These are phyloP conservation scores for Aspergillus aculeatinus DNA, from an alignment of 2,329 filamentous ascomycete genomes.

Conservation along the genomic window DNA sequence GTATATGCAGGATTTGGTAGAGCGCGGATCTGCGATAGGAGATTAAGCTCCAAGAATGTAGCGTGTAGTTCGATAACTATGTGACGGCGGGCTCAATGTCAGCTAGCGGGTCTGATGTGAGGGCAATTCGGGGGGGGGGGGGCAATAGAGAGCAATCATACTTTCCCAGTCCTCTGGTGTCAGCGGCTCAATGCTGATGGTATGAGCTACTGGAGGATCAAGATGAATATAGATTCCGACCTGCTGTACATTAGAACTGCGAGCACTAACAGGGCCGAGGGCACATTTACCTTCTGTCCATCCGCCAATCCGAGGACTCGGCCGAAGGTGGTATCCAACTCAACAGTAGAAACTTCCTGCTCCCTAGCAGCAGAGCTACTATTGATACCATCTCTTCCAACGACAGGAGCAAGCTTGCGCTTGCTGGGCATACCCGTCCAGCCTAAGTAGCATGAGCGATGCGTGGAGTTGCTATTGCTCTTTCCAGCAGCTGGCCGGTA, in stretches of 20 bases:
- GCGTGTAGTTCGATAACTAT: slow-evolving; percentile 90
- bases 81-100: slow-evolving; percentile 1
- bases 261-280: slow-evolving; percentile 18
- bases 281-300: slow-evolving; percentile 68
- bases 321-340: slow-evolving; percentile 84
- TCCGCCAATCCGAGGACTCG: slow-evolving; percentile 73
- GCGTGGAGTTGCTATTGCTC: slow-evolving; percentile 49
- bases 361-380: slow-evolving; percentile 61
- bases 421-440: slow-evolving; percentile 99
- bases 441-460: slow-evolving; percentile 78
- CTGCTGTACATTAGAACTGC: slow-evolving; percentile 44
- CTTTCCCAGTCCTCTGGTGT: slow-evolving; percentile 97
- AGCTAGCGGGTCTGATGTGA: slow-evolving; percentile 7
- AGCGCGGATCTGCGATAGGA: slow-evolving; percentile 87
- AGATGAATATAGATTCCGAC: slow-evolving; percentile 71
- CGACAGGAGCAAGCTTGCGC: slow-evolving; percentile 70
- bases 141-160: slow-evolving; percentile 32
- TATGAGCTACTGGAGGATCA: slow-evolving; percentile 87
- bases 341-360: slow-evolving; percentile 74
- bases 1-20: slow-evolving; percentile 78
- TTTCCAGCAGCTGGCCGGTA: slow-evolving; percentile 64
- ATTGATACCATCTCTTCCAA: slow-evolving; percentile 71
- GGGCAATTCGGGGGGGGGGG: no score
- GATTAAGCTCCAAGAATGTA: slow-evolving; percentile 90
- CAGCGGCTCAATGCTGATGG: slow-evolving; percentile 92